Evolutionary conservation across 1,284 basidiomycete species (phyloP), one percentile per base, ranked within the genome.

Genomic region (Coriolopsis trogii): DNA sequence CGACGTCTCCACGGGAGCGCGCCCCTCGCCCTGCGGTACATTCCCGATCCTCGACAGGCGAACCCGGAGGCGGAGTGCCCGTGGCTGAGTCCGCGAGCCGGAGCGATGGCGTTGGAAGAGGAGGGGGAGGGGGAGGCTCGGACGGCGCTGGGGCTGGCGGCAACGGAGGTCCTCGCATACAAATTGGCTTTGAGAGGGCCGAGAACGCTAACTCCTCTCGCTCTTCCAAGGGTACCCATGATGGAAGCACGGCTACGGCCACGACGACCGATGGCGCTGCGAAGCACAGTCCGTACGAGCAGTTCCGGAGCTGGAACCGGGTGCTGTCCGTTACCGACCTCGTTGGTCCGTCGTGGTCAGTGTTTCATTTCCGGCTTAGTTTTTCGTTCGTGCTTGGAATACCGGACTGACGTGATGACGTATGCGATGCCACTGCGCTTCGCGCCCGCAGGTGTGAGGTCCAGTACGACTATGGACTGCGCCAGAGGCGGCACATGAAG

Each of bases 391-490:
- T 21, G 30, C 16, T 41, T 29, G 18, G 28, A 31, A 10, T 33
- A 2, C 23, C 41, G 54, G 28, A 44, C 33, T n/a, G 41, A n/a
- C 6, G 13, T n/a, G 44, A 39, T 48, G 6, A 9, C 16, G 2
- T 18, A 36, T 33, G 10, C 9, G 26, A 2, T 39, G 3, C n/a
- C n/a, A n/a, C 3, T 8, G 15, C 28, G 21, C 4, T 34, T 41
- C 15, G 21, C 5, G 23, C 9, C 15, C 16, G 13, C 39, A 89
- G 87, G 87, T 89, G 87, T 62, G 87, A 89, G 62, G 75, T 93
- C 48, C 90, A 93, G 65, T 85, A 81, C 63, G 87, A 90, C 56
- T 91, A 91, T 61, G 80, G 85, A 2, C 71, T 90, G 24, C 78
- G 80, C 23, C 82, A 84, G 56, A 72, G 75, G 47, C 79, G 89